phyloP scores from a whole-genome alignment of 441 rosid species.

The Pelargonium citronellum region DNA sequence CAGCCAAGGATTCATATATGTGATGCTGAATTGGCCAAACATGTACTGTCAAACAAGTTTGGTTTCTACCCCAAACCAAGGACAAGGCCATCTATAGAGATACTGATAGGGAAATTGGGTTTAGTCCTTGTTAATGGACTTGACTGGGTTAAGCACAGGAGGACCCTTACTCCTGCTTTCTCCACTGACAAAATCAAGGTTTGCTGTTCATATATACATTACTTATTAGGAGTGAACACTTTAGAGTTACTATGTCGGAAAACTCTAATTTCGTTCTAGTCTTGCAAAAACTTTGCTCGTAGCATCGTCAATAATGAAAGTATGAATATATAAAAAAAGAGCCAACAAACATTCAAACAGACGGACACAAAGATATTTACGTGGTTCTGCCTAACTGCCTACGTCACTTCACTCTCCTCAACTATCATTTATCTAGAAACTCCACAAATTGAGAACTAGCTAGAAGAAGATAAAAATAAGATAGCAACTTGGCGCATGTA shows the following conservation, averaged over 20 bases:
- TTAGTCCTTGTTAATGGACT: slow-evolving; percentile 28
- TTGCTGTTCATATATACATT: background rate
- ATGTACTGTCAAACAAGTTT: slow-evolving; percentile 34
- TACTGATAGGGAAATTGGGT: slow-evolving; percentile 31
- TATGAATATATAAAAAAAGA: too few relatives aligned
- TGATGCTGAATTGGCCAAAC: slow-evolving; percentile 37
- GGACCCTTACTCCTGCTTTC: slow-evolving; percentile 45
- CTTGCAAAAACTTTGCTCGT: too few relatives aligned
- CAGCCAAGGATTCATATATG: slow-evolving; percentile 32
- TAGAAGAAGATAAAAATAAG: too few relatives aligned
- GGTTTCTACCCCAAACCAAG: slow-evolving; percentile 30
- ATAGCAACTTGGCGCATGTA: too few relatives aligned
- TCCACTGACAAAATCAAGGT: slow-evolving; percentile 43
- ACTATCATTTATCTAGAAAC: too few relatives aligned
- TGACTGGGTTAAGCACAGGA: slow-evolving; percentile 42
- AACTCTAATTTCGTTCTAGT: too few relatives aligned
- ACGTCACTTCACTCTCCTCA: too few relatives aligned
- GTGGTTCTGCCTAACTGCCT: too few relatives aligned
- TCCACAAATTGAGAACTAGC: too few relatives aligned
- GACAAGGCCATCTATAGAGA: slow-evolving; percentile 12
- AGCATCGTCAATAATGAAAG: too few relatives aligned
- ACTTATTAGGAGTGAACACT: background rate
- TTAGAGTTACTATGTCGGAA: background rate
- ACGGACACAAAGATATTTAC: too few relatives aligned
- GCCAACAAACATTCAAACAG: too few relatives aligned